Percentiles rank a stretch among this genome's conserved stretches.
Evolutionary conservation across 768 basidiomycete species (phyloP).

Genomic region (Phanerodontia chrysosporium): DNA sequence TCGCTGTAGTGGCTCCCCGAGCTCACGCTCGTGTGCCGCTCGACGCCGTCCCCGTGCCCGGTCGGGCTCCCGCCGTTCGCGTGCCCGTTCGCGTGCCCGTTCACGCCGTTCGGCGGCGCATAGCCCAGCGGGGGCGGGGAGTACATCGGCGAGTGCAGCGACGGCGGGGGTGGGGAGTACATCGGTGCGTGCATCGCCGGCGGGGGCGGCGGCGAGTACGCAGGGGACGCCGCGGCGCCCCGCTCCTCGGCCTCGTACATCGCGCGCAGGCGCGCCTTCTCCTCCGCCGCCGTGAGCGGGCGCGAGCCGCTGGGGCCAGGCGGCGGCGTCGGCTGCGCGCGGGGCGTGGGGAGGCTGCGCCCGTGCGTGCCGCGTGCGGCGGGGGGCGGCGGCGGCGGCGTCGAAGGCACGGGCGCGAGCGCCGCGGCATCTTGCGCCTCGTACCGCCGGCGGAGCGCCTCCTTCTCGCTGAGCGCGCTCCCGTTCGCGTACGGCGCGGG

Average conservation of each 20-base stretch:
- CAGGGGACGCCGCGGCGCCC: not conserved
- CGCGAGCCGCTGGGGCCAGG: conserved; percentile 18
- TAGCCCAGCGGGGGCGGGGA: too few species aligned
- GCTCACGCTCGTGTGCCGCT: conserved; percentile 16
- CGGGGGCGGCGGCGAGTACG: not conserved
- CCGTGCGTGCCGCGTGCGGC: conserved; percentile 19
- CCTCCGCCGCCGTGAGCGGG: conserved; percentile 67
- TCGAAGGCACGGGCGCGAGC: conserved; percentile 8
- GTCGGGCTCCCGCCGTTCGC: conserved; percentile 23
- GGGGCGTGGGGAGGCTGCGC: conserved; percentile 27
- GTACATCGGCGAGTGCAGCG: not conserved
- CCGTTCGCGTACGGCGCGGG: conserved; percentile 6
- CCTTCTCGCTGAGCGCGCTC: conserved; percentile 10
- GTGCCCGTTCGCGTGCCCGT: not conserved
- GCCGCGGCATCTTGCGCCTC: conserved; percentile 27
- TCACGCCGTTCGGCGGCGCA: not conserved
- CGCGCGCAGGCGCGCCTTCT: conserved; percentile 67
- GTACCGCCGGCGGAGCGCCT: conserved; percentile 26
- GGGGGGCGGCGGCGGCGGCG: conserved; percentile 19
- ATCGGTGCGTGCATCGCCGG: not conserved
- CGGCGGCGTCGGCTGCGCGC: conserved; percentile 28
- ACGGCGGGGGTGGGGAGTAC: not conserved
- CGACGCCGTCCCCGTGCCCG: conserved; percentile 10
- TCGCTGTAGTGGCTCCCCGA: conserved; percentile 9
- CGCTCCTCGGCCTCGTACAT: conserved; percentile 57